Evolutionary conservation across 768 basidiomycete genomes (phyloP).

Genomic region (Boletus vinaceobasis): DNA sequence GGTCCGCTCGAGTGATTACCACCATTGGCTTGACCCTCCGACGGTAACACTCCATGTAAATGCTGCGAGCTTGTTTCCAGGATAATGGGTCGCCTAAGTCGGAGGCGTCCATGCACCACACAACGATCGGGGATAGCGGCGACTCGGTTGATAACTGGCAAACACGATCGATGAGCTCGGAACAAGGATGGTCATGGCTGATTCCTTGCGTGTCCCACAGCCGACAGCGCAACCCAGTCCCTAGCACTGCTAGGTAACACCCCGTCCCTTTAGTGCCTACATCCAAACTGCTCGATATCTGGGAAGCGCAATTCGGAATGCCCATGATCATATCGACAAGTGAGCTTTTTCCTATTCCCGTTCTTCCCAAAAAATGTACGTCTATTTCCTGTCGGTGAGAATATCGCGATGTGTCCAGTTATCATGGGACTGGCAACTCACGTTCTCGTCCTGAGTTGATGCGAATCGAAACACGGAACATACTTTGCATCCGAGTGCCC

Average conservation of each 20-base stretch:
- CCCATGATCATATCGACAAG: background rate
- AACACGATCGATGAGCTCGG: background rate
- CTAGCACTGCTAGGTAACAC: background rate
- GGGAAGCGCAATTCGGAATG: background rate
- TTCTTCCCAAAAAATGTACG: background rate
- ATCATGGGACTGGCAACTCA: background rate
- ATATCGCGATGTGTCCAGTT: background rate
- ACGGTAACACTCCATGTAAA: background rate
- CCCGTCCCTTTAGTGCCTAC: background rate
- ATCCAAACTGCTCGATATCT: background rate
- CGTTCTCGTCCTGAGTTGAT: background rate
- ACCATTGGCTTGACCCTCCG: background rate
- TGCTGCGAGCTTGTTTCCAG: background rate
- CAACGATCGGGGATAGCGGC: background rate
- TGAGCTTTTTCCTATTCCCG: background rate
- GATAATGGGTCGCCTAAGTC: background rate
- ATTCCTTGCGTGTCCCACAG: background rate
- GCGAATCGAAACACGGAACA: background rate
- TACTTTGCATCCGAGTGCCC: background rate
- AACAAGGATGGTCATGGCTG: background rate
- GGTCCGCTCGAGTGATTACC: background rate
- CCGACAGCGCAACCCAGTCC: background rate
- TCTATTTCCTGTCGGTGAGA: background rate
- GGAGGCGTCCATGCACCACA: background rate
- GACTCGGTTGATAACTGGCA: background rate